These are phyloP conservation scores for Aspergillus latus DNA, from an alignment of 2,329 filamentous ascomycete genomes.

Conservation along the genomic window DNA sequence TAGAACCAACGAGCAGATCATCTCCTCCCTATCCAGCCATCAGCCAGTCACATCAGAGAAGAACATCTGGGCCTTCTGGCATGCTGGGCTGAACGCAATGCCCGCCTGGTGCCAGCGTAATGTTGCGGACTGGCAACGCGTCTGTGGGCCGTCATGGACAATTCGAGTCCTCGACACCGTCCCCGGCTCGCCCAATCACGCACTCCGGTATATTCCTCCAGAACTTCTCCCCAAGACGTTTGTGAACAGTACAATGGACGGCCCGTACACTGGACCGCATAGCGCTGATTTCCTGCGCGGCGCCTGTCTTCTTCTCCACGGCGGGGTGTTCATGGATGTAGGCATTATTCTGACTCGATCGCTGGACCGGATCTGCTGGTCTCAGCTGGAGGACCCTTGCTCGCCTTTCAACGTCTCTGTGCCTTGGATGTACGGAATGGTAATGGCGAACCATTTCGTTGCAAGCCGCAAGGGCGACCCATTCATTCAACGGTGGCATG, in stretches of 20 bases:
- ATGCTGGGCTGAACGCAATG: background rate
- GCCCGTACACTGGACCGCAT: conserved; percentile 16
- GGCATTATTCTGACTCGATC: background rate
- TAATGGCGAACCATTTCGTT: conserved; percentile 3
- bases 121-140: conserved; percentile 6
- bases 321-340: conserved; percentile 28
- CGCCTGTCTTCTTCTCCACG: conserved; percentile 42
- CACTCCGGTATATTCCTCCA: conserved; percentile 13
- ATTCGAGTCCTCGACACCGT: conserved; percentile 9
- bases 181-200: conserved; percentile 37
- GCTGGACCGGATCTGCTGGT: conserved; percentile 9
- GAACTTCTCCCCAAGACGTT: conserved; percentile 15
- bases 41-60: conserved; percentile 3
- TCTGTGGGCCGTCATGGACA: conserved; percentile 3
- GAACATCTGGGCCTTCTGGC: conserved; percentile 14
- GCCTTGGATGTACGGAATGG: background rate
- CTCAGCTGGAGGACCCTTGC: background rate
- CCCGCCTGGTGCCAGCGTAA: conserved; percentile 9
- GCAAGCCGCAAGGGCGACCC: background rate
- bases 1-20: background rate
- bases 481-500: conserved; percentile 8
- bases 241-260: conserved; percentile 16
- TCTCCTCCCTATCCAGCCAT: background rate
- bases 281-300: conserved; percentile 19
- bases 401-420: background rate